Base-by-base conservation (phyloP, 2,329 filamentous ascomycete species). In the Sporothrix phasma region DNA sequence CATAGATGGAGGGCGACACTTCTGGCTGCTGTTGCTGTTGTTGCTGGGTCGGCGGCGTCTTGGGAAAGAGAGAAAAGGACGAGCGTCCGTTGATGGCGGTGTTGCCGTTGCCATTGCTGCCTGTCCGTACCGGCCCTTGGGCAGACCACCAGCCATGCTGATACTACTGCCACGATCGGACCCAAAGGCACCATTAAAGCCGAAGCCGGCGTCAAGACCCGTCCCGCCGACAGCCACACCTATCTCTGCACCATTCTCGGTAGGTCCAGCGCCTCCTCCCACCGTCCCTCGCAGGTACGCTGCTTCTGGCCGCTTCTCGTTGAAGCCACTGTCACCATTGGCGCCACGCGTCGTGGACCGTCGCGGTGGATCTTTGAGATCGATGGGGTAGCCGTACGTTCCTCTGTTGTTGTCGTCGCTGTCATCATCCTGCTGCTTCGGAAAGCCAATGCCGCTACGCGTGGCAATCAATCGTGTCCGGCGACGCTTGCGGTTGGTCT, bases 61-160 rank as follows among this genome's bases (percentile, higher is more conserved):
- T 72, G 17, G 71, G 70, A 53, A 72, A 72, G 22, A 73, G 67
- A 5, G 64, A 69, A 45, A 73, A 71, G 64, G 70, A 63, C 26
- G 34, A 41, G 5, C 58, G 31, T 13, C 43, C n/a, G 13, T 62
- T 47, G 34, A n/a, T 43, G 41, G 5, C 17, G 41, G 6, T 43
- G 17, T 43, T 43, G 41, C 19, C 19, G 6, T 17, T 17, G 3
- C 41, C 41, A 6, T 15, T 15, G 39, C 63, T 64, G 19, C 58
- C 64, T 37, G 41, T 66, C 34, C 58, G 60, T 4, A 64, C 37
- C 11, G 67, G 62, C 54, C 56, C 2, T 56, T 10, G 31, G n/a
- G 51, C 3, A 54, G 31, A 17, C n/a, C 31, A 3, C 51, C 51
- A 5, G 53, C 39, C 26, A 67, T 47, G 60, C 64, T 47, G 15